A percentile compares a stretch with the other conserved stretches of the same genome.
phyloP scores from a whole-genome alignment of 345 rosid species.

The Camelina hispida region DNA sequence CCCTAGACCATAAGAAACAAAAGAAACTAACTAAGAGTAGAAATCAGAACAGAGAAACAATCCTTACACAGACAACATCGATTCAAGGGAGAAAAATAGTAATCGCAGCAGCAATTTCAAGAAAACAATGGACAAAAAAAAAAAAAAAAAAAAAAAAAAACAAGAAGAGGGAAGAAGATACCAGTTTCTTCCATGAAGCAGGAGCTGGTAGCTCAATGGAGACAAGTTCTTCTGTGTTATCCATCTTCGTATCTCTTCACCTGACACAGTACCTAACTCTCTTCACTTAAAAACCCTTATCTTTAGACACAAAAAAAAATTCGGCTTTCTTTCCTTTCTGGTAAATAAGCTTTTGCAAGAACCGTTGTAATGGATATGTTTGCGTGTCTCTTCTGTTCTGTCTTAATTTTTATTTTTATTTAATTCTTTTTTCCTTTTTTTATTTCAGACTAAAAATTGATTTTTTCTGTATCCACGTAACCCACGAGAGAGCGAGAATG shows the following conservation, averaged over 20 bases:
- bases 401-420: not conserved
- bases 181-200: conserved; percentile 86
- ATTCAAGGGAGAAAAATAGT: not conserved
- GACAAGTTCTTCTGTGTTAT: conserved; percentile 58
- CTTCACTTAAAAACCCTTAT: conserved; percentile 9
- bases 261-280: conserved; percentile 1
- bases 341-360: conserved; percentile 35
- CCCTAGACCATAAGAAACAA: conserved; percentile 21
- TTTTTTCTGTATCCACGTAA: conserved; percentile 38
- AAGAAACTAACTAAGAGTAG: conserved; percentile 3
- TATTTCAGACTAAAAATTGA: conserved; percentile 2
- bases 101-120: conserved; percentile 7
- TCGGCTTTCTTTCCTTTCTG: conserved; percentile 31
- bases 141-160: no score
- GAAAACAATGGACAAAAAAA: not conserved
- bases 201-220: conserved; percentile 85
- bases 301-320: not conserved
- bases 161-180: conserved; percentile 22
- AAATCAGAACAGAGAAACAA: conserved; percentile 22
- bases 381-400: conserved; percentile 38
- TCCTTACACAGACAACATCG: conserved; percentile 6
- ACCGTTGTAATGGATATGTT: conserved; percentile 43
- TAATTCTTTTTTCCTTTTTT: not conserved
- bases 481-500: conserved; percentile 36
- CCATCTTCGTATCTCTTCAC: conserved; percentile 46